Base-by-base conservation (phyloP, 176 grass and related monocot species). In the Cymbopogon citratus region DNA sequence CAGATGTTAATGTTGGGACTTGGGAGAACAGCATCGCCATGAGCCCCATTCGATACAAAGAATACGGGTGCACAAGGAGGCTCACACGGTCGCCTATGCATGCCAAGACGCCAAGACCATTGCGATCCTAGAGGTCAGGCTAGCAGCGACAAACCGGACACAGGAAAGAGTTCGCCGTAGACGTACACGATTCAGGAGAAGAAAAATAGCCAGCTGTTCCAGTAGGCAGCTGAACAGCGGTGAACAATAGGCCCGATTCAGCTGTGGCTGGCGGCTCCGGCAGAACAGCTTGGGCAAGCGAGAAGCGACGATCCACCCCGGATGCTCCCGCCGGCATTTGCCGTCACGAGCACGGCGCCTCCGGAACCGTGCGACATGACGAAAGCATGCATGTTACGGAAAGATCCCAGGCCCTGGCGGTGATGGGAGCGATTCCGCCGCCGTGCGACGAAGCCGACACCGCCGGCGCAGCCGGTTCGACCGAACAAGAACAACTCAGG, bases 301-400 rank as follows among this genome's bases (percentile, higher is more conserved):
- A 63, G 46, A 72, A 6, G 67, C 78, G 66, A 63, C 83, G 83
- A 86, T 86, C 79, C 83, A 61, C 27, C 83, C 59, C 45, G 73
- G 83, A 82, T 73, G 12, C 59, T 44, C 26, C 24, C 73, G 38
- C 23, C 28, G 10, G 59, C 79, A 90, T 82, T 82, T 86, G 79
- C 12, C 78, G 28, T 82, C 83, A 70, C 3, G 44, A 73, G 79
- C 79, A 82, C 83, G 78, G 59, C 79, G 57, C 66, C 73, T 82
- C 83, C 13, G 27, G 83, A 86, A 61, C 67, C 59, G 83, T 67
- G 78, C 48, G 78, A 81, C 77, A 75, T 60, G 74, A 90, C 46
- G 88, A 74, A 86, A 90, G 73, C 88, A 83, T 90, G 88, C 83
- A 90, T 78, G 83, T 18, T 78, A 73, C 59, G 61, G 73, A 73